Conservation (phyloP, 2,329 filamentous ascomycete species). For the Colletotrichum neosansevieriae region DNA sequence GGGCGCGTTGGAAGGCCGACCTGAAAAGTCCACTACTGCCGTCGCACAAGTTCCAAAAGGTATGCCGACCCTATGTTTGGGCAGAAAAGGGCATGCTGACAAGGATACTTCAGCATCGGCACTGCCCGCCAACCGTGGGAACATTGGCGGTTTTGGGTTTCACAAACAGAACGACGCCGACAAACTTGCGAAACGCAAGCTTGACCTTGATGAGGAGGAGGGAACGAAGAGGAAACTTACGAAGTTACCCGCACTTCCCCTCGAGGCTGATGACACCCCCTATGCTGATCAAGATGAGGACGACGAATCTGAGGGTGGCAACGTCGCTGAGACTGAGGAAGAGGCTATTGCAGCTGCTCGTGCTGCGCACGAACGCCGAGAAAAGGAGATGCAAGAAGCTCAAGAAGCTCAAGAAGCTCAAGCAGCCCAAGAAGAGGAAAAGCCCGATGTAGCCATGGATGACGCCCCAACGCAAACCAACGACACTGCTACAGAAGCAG, state of each 20-base stretch:
- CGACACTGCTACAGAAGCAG: conserved; percentile 42
- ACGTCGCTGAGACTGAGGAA: conserved; percentile 86
- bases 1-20: conserved; percentile 59
- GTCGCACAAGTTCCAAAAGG: conserved; percentile 52
- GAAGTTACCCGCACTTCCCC: conserved; percentile 83
- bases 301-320: conserved; percentile 79
- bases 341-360: conserved; percentile 87
- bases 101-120: conserved; percentile 57
- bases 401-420: conserved; percentile 62
- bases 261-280: conserved; percentile 72
- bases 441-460: conserved; percentile 42
- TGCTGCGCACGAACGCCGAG: conserved; percentile 86
- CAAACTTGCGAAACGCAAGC: conserved; percentile 78
- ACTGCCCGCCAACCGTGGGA: conserved; percentile 76
- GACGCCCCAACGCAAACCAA: conserved; percentile 42
- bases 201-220: conserved; percentile 91
- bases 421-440: conserved; percentile 62
- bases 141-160: conserved; percentile 88
- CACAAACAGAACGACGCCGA: conserved; percentile 75
- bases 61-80: conserved; percentile 45
- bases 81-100: conserved; percentile 42
- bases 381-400: conserved; percentile 66
- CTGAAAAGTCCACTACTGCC: conserved; percentile 49
- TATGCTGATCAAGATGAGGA: conserved; percentile 75
- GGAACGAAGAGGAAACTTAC: conserved; percentile 88